Base-by-base conservation (phyloP, 768 basidiomycete species). In the Russula emetica region DNA sequence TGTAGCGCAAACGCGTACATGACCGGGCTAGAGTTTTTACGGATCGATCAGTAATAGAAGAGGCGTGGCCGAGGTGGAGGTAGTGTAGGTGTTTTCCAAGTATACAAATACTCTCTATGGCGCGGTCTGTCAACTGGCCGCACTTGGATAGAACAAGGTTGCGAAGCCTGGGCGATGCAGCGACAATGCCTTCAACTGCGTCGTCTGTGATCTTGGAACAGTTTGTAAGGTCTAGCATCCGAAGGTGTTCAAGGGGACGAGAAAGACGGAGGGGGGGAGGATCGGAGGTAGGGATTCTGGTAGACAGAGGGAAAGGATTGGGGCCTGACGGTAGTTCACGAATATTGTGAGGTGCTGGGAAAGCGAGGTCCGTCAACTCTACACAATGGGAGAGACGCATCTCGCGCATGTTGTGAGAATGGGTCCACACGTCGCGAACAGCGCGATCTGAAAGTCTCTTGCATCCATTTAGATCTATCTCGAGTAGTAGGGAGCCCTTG, bases 1-100 rank as follows among this genome's bases (percentile, higher is more conserved):
- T 86, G 73, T 98, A 99, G 70, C 97, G 81, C 67, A 99, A 75
- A 34, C 96, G 82, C 1, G 91, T 94, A 75, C 97, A 99, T 40
- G 84, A 82, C 49, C 92, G 80, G 13, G 94, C 95, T 26, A 99
- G 79, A 11, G 82, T 81, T 60, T 85, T 87, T 40, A 99, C 89
- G 9, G 90, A 92, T 45, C 83, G 82, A 74, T 99, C 97, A 8
- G 94, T 96, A 66, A 98, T 94, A 69, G 85, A 87, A 68, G 79
- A 79, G 8, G 92, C 90, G 77, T 99, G 96, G 8, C 94, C 97
- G 45, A 98, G 81, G 74, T 99, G 97, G 38, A 99, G 82, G 72
- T 96, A 93, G 73, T 98, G 97, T 38, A 99, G 74, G 72, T 94
- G 85, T 72, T 90, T 88, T n/a, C 95, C 95, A 20, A 99, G 81